phyloP scores from a whole-genome alignment of 805 yeast species.

The Tetrapisispora namnaoensis region DNA sequence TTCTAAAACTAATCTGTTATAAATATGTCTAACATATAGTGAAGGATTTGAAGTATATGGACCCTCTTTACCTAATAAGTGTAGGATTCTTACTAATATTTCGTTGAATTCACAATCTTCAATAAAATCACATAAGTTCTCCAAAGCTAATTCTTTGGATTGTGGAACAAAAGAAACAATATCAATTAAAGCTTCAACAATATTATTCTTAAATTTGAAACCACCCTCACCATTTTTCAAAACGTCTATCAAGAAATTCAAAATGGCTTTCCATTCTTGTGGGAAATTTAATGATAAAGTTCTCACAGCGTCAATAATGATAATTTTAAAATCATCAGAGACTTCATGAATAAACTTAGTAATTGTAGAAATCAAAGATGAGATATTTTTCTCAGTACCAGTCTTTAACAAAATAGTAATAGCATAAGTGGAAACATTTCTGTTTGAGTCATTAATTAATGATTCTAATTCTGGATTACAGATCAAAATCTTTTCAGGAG shows the following conservation, averaged over 20 bases:
- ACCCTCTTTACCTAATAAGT: constrained; percentile 88
- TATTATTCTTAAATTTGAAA: constrained; percentile 69
- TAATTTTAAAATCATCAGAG: constrained; percentile 89
- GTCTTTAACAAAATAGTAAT: constrained; percentile 93
- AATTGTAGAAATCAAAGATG: constrained; percentile 78
- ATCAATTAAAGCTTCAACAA: constrained; percentile 89
- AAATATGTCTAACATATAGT: constrained; percentile 86
- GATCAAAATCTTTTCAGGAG: constrained; percentile 67
- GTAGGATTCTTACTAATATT: constrained; percentile 84
- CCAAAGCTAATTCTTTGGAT: constrained; percentile 73
- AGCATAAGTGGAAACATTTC: constrained; percentile 92
- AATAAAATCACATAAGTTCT: constrained; percentile 88
- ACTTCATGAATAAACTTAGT: constrained; percentile 85
- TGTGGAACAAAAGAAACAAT: constrained; percentile 78
- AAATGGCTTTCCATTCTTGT: constrained; percentile 72
- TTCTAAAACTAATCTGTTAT: constrained; percentile 92
- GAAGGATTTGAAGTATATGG: constrained; percentile 82
- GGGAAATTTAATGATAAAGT: constrained; percentile 91
- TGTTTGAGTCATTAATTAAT: constrained; percentile 77
- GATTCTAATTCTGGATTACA: constrained; percentile 82
- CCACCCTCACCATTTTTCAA: constrained; percentile 84
- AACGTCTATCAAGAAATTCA: constrained; percentile 70
- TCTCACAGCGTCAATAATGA: constrained; percentile 90
- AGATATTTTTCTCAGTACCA: constrained; percentile 83
- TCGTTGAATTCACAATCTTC: constrained; percentile 97